phyloP scores from a whole-genome alignment of 305 asterid genomes.

The Solanum aculeatissimum region DNA sequence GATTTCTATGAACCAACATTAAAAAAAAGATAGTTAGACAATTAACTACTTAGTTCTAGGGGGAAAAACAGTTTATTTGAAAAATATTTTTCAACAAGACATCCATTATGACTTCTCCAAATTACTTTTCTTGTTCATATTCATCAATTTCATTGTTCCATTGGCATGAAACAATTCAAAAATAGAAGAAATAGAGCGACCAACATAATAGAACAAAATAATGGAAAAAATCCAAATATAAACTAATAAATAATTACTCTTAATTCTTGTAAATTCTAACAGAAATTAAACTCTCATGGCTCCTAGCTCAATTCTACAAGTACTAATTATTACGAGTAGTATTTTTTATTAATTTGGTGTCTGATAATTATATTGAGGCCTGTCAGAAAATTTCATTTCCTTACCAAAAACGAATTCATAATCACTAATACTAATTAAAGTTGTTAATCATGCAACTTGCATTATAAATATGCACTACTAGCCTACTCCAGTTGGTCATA shows the following conservation, averaged over 20 bases:
- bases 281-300: not conserved
- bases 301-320: not conserved
- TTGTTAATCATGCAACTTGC: not conserved
- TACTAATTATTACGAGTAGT: no score
- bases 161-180: not conserved
- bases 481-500: not conserved
- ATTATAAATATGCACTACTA: not conserved
- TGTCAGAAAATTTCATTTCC: rapidly evolving
- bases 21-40: not conserved
- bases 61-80: not conserved
- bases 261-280: not conserved
- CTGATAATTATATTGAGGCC: rapidly evolving
- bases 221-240: not conserved
- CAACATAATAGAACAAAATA: not conserved
- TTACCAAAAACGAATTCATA: not conserved
- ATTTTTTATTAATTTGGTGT: no score
- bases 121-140: not conserved
- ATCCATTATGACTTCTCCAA: not conserved
- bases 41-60: not conserved
- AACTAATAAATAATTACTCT: not conserved
- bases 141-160: not conserved
- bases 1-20: not conserved
- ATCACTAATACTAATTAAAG: not conserved
- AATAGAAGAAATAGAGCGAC: not conserved
- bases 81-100: not conserved